Conservation (phyloP, 257 asterid species). For the Buddleja alternifolia region DNA sequence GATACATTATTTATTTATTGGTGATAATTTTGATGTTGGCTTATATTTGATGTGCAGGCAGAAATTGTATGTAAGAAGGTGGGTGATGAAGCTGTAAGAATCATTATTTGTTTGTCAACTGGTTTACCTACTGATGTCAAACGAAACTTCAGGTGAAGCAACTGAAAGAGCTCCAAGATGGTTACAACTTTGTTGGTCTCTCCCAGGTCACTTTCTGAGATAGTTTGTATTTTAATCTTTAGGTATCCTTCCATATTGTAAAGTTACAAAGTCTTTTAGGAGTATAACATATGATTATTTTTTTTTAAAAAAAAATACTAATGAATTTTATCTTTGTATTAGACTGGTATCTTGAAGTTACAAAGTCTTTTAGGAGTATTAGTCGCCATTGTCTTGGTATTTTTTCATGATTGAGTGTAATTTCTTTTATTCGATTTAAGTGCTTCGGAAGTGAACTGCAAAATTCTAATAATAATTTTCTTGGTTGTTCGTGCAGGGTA, state of each 20-base stretch:
- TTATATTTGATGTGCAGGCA: conserved; percentile 57
- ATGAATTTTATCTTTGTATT: too few species aligned
- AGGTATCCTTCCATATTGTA: background rate
- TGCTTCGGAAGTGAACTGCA: conserved; percentile 14
- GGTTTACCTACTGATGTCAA: conserved; percentile 26
- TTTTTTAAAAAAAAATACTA: too few species aligned
- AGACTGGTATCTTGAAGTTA: background rate
- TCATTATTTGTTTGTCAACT: conserved; percentile 22
- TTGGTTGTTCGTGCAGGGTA: conserved; percentile 65
- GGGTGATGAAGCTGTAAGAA: conserved; percentile 36
- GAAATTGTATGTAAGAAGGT: conserved; percentile 86
- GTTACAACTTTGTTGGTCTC: conserved; percentile 94
- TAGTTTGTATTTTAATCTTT: background rate
- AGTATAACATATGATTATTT: too few species aligned
- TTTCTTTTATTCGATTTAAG: background rate
- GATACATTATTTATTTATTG: conserved; percentile 10
- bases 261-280: background rate
- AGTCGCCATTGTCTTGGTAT: background rate
- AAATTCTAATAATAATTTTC: conserved; percentile 18
- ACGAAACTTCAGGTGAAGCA: conserved; percentile 70
- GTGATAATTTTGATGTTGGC: conserved; percentile 28
- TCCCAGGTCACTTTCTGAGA: conserved; percentile 69
- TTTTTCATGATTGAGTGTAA: background rate
- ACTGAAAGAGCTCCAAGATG: conserved; percentile 76
- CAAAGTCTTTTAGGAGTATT: background rate